Evolutionary conservation across 345 rosid genomes (phyloP), one percentile per base, ranked within the genome.

Genomic region (Kandelia obovata): DNA sequence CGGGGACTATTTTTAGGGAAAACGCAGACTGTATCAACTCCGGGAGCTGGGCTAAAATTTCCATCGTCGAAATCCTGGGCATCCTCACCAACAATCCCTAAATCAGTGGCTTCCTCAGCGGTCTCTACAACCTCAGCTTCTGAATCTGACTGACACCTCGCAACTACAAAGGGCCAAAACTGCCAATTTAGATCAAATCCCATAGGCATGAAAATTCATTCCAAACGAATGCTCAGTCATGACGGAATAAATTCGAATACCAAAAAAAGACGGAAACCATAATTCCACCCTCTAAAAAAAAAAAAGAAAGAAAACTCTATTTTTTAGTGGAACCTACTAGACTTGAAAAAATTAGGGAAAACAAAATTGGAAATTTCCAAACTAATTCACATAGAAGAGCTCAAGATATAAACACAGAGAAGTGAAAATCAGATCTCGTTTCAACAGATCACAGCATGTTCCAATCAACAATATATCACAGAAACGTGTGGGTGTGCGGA

Each of bases 1-100:
- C 83, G 87, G 9, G 88, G 93, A 1, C 85, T 84, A 72, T 92
- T 92, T 68, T 88, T 86, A 55, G 92, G 98, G 83, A 89, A 94
- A 72, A 89, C 82, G 34, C 86, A 83, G 53, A 86, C 78, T 11
- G 90, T 87, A 31, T 80, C 87, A 46, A 94, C 78, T 63, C 89
- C 93, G 7, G 88, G 85, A 81, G 96, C 89, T 10, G 93, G 83
- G 56, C 68, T 75, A 58, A 84, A 88, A 64, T 28, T 79, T 53
- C 73, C 83, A 58, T 71, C 83, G 57, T 80, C 83, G 37, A 83
- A 82, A 34, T 91, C 88, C 32, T 78, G 86, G 43, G 78, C 77
- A 73, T 91, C 96, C 35, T 83, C 88, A 65, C 87, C 84, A 58
- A 87, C 85, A 64, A 87, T 78, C 71, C 96, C 92, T 62, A 86